These are phyloP conservation scores for Haberlea rhodopensis DNA, from an alignment of 257 asterid genomes.

Conservation along the genomic window DNA sequence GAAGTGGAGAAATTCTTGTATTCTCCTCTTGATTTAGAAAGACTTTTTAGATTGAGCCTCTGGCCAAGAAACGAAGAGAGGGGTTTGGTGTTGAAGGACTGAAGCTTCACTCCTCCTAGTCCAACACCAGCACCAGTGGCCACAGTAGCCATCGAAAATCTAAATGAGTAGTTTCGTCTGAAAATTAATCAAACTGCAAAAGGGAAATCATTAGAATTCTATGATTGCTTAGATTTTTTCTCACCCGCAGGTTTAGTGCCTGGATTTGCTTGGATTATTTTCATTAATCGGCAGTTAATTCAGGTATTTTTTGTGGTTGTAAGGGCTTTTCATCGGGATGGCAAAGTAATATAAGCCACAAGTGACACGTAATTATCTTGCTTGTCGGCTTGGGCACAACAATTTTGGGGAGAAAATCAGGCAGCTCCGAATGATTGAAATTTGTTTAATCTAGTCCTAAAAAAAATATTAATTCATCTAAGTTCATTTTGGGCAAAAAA, in stretches of 20 bases:
- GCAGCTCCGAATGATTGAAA: too few relatives aligned
- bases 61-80: conserved; percentile 64
- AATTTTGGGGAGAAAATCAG: too few relatives aligned
- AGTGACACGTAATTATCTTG: conserved; percentile 23
- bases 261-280: conserved; percentile 7
- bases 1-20: conserved; percentile 27
- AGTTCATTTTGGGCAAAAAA: too few relatives aligned
- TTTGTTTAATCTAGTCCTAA: too few relatives aligned
- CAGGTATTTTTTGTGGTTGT: conserved; percentile 74
- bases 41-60: conserved; percentile 42
- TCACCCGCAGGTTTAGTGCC: background rate
- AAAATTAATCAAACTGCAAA: conserved; percentile 3
- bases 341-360: conserved; percentile 45
- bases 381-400: too few relatives aligned
- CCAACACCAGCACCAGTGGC: conserved; percentile 54
- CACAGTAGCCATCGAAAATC: conserved; percentile 56
- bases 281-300: conserved; percentile 37
- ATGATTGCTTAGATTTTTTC: background rate
- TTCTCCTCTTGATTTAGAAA: conserved; percentile 29
- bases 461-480: too few relatives aligned
- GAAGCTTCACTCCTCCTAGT: conserved; percentile 46
- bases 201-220: conserved; percentile 30
- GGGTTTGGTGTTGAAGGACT: conserved; percentile 45
- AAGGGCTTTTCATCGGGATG: conserved; percentile 28
- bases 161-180: background rate